phyloP scores from a whole-genome alignment of 345 rosid genomes.

The Acer negundo region DNA sequence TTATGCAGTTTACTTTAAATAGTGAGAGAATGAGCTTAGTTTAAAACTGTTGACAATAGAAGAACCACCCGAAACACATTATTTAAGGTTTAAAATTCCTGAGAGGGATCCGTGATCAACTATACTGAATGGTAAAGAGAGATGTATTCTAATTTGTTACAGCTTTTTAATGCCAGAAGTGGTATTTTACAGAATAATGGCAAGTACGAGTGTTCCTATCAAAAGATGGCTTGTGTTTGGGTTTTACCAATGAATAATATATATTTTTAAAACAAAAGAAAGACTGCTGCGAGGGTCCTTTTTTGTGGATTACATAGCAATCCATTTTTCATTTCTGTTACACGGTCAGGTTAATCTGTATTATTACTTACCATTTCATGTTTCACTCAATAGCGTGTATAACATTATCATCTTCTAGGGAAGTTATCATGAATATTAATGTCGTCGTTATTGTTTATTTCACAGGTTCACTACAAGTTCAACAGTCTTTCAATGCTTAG shows the following conservation, averaged over 20 bases:
- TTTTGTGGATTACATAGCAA: no score
- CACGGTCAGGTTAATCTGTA: no score
- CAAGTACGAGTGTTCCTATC: neutral
- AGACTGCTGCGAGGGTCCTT: no score
- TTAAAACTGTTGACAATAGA: neutral
- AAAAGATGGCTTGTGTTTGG: neutral
- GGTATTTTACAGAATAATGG: neutral
- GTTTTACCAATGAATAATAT: neutral
- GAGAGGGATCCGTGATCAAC: neutral
- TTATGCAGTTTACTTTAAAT: neutral
- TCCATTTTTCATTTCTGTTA: no score
- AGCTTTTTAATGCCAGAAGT: neutral
- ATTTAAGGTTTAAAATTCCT: neutral
- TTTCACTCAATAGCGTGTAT: no score
- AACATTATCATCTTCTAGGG: no score
- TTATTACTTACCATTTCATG: no score
- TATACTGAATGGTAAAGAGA: neutral
- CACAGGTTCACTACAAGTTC: slow-evolving; percentile 90
- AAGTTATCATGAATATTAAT: neutral
- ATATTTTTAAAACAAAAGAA: no score
- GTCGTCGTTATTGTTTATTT: slow-evolving; percentile 16
- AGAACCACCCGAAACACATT: neutral
- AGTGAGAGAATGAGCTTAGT: neutral
- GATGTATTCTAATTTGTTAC: neutral
- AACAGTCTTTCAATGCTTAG: slow-evolving; percentile 71